These are phyloP conservation scores for Lactifluus volemus DNA, from an alignment of 768 basidiomycete genomes.

Conservation along the genomic window DNA sequence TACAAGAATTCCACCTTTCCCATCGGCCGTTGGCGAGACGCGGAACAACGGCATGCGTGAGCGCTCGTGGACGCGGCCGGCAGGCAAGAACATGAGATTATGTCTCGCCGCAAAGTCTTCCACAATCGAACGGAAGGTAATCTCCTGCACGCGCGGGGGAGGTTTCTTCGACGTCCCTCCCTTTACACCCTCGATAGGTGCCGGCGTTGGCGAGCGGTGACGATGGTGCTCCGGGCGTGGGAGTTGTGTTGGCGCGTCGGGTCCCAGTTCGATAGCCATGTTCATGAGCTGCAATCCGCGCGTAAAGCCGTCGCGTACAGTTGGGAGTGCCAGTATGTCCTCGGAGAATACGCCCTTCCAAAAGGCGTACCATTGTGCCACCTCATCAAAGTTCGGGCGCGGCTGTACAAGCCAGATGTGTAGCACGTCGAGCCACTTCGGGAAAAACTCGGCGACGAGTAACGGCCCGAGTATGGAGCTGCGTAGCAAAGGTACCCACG, in stretches of 20 bases:
- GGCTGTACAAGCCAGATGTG: constrained; percentile 93
- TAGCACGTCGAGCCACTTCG: constrained; percentile 90
- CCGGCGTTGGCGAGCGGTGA: constrained; percentile 26
- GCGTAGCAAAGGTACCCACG: constrained; percentile 70
- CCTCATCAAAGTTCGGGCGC: constrained; percentile 80
- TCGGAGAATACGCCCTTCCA: constrained; percentile 82
- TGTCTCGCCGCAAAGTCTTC: constrained; percentile 82
- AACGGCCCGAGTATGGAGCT: constrained; percentile 73
- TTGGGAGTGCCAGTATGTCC: constrained; percentile 51
- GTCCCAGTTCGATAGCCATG: constrained; percentile 80
- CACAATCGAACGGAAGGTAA: constrained; percentile 89
- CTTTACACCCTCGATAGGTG: constrained; percentile 23
- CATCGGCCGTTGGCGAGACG: constrained; percentile 69
- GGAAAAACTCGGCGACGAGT: constrained; percentile 89
- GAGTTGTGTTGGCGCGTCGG: constrained; percentile 59
- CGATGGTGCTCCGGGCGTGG: constrained; percentile 59
- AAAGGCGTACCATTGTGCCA: constrained; percentile 85
- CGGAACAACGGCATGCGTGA: constrained; percentile 88
- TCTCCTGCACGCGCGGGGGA: constrained; percentile 59
- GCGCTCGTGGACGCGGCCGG: constrained; percentile 72
- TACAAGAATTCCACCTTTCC: constrained; percentile 78
- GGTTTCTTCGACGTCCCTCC: constrained; percentile 31
- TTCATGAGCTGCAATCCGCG: constrained; percentile 91
- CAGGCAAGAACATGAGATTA: constrained; percentile 84
- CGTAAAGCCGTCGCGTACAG: constrained; percentile 73